phyloP scores from a whole-genome alignment of 2,329 filamentous ascomycete species.

The Fusarium sp. region DNA sequence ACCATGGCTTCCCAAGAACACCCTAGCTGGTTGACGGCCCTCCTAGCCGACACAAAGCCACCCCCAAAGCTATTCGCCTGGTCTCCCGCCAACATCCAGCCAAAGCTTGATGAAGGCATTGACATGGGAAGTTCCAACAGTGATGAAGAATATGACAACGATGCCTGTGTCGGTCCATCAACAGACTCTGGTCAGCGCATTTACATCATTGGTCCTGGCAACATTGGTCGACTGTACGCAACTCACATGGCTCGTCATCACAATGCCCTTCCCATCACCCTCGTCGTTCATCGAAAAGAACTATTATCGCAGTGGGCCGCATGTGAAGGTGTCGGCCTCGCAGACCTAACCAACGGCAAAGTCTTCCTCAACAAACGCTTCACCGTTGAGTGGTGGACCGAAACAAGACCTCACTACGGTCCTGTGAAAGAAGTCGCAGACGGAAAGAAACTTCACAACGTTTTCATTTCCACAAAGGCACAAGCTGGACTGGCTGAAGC shows the following conservation, averaged over 20 bases:
- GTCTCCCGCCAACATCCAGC: background rate
- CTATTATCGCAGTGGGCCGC: background rate
- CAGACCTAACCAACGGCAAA: background rate
- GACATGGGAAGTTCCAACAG: background rate
- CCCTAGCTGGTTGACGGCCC: background rate
- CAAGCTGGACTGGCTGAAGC: background rate
- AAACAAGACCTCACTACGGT: background rate
- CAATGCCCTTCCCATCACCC: background rate
- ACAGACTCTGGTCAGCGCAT: background rate
- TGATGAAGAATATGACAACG: background rate
- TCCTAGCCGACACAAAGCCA: background rate
- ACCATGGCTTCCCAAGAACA: background rate
- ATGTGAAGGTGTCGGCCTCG: background rate
- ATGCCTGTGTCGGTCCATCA: accelerated
- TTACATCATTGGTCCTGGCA: constrained; percentile 7
- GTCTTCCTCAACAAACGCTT: constrained; percentile 1
- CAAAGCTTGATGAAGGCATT: background rate
- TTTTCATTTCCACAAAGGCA: constrained; percentile 14
- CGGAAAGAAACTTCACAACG: background rate
- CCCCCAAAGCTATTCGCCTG: constrained; percentile 5
- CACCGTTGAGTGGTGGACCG: constrained; percentile 11
- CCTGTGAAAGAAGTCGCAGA: constrained; percentile 4
- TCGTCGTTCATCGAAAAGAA: constrained; percentile 2
- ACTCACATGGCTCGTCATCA: background rate
- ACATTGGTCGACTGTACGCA: constrained; percentile 1